Percentiles rank a stretch among this genome's conserved stretches.
Evolutionary conservation across 163 green algal genomes (phyloP).

Genomic region (Scenedesmus sp.): DNA sequence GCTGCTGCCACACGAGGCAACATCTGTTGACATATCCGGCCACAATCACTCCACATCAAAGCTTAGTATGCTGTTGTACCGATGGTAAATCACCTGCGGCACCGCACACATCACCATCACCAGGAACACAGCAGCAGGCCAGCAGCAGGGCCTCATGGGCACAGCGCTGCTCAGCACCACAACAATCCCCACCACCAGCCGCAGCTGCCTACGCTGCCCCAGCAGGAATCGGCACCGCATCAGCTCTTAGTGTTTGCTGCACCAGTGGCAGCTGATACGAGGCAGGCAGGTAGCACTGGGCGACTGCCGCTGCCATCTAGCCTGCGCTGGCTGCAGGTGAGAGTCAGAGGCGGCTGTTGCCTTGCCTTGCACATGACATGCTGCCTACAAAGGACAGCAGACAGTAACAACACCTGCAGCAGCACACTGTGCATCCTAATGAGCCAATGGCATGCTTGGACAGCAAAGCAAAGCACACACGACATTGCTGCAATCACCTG

Average conservation of each 20-base stretch:
- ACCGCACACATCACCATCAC: background rate
- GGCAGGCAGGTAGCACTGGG: background rate
- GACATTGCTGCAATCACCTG: background rate
- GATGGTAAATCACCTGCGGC: background rate
- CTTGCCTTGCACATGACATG: background rate
- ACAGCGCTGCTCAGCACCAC: background rate
- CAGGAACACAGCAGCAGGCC: background rate
- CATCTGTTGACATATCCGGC: background rate
- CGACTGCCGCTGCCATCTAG: background rate
- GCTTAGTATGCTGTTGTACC: background rate
- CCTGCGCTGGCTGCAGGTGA: conserved; percentile 15
- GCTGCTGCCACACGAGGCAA: background rate
- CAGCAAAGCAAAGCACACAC: background rate
- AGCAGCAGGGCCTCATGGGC: background rate
- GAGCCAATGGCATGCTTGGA: background rate
- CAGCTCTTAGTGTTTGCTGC: background rate
- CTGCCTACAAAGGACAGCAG: background rate
- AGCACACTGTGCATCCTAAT: background rate
- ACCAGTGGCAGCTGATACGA: background rate
- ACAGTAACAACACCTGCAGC: conserved; percentile 4
- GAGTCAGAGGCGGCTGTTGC: background rate
- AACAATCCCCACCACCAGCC: background rate
- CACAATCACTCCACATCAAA: no score
- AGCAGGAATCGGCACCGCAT: background rate
- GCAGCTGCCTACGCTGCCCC: background rate